Evolutionary conservation across 2,329 filamentous ascomycete species (phyloP).

Genomic region (Talaromyces sp.): DNA sequence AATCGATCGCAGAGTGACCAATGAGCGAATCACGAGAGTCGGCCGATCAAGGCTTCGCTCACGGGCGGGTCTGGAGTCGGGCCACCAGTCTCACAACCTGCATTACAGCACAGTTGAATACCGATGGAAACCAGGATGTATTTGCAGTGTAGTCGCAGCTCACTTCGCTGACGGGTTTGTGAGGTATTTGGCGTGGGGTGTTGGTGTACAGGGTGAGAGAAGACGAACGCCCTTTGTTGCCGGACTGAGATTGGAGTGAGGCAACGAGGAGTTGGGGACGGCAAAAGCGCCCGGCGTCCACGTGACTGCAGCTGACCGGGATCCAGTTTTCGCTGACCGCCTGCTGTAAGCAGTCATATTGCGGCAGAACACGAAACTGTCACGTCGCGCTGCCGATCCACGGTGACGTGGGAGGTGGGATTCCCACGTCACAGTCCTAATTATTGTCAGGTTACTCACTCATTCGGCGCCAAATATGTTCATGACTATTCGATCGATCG

Average conservation of each 20-base stretch:
- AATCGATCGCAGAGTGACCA: slow-evolving; percentile 7
- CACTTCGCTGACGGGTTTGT: not conserved
- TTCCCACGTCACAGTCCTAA: not conserved
- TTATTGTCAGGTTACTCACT: not conserved
- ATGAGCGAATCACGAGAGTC: slow-evolving; percentile 10
- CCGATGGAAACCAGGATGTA: not conserved
- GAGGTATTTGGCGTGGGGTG: not conserved
- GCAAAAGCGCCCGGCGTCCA: slow-evolving; percentile 11
- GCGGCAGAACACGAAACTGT: not conserved
- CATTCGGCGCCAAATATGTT: not conserved
- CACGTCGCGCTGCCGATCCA: not conserved
- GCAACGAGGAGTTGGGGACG: slow-evolving; percentile 10
- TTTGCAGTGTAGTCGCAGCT: not conserved
- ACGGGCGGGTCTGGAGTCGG: slow-evolving; percentile 7
- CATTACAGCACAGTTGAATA: slow-evolving; percentile 4
- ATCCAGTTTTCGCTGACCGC: not conserved
- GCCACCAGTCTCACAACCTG: slow-evolving; percentile 5
- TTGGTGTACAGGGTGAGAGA: not conserved
- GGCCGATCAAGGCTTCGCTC: slow-evolving; percentile 10
- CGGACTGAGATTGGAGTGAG: slow-evolving; percentile 9
- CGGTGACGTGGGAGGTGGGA: too few species aligned
- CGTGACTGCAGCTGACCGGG: slow-evolving; percentile 8
- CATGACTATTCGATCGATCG: not conserved
- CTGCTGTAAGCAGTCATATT: not conserved
- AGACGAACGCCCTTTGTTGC: slow-evolving; percentile 6